Base-by-base conservation (phyloP, 768 basidiomycete genomes). In the Brasilioporus rufonigricans region DNA sequence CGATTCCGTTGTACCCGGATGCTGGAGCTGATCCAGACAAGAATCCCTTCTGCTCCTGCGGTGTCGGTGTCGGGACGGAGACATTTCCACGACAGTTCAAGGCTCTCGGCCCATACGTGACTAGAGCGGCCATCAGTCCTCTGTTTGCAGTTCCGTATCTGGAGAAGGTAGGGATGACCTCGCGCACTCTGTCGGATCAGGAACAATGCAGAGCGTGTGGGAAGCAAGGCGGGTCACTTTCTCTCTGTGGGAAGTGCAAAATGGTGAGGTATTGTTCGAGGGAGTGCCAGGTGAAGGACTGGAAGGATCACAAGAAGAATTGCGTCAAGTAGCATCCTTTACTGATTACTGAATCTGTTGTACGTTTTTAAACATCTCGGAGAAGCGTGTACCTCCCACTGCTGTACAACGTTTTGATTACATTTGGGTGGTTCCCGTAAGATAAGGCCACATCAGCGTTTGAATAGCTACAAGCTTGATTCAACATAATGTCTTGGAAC, bases 31-130 rank as follows among this genome's bases (percentile, higher is more conserved):
- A 77, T 31, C 67, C 73, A 16, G 69, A 70, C 2, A 64, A 67
- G 32, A 62, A 61, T 10, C 80, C 82, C 0, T 64, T 84, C 21
- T 86, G 85, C 56, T 71, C 70, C 3, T 86, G 84, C 45, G 83
- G 83, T 2, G 64, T 66, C 35, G 82, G 82, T 4, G 73, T 82
- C 43, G 74, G 77, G 45, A 65, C 77, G 6, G 76, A 70, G 3
- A 65, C 58, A 1, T 75, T 84, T 55, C 58, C 58, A 0, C 41
- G 58, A 13, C 56, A 61, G 11, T 84, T 79, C 78, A 66, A 68
- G 54, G 32, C 49, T 2, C 61, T 84, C 13, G 73, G 74, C 2
- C 73, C 74, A 8, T 76, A 76, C 48, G 75, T 71, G 14, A 82
- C 80, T 1, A 71, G 83, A 10, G 66, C 76, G 5, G 85, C 80